Evolutionary conservation across 352 stramenopile species (phyloP), one percentile per base, ranked within the genome.

Genomic region (Paralagenidium karlingii): DNA sequence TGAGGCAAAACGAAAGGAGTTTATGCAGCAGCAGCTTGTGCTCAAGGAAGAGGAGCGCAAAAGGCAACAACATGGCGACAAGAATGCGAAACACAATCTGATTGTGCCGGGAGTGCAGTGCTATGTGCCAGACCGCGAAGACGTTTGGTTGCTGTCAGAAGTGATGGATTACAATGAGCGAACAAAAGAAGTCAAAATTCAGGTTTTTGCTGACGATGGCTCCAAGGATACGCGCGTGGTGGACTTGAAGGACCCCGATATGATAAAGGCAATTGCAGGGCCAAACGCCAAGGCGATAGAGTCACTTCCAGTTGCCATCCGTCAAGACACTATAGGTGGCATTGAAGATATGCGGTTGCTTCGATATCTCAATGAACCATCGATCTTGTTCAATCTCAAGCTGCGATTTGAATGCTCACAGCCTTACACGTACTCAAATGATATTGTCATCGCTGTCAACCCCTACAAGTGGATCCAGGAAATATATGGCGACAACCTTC

Each of bases 381-480:
- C 80, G 12, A 95, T 96, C 47, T 58, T 96, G 22, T 96, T 94
- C 67, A 96, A 96, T 60, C 61, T 96, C 45, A 91, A 94, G 49
- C 69, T 85, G 50, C 75, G 87, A 3, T 95, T 94, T 43, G 77
- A 83, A 24, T 68, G 67, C 8, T 85, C 80, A 9, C 83, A 94
- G 60, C 94, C 94, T 11, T 99, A 99, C 64, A 98, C 94, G n/a
- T 96, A 96, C 59, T 96, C 94, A 4, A 96, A 96, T 28, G 92
- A 98, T 24, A 98, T 98, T 55, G 82, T 98, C 38, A 96, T 99
- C 37, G 94, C 95, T 4, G 82, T 98, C 19, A 99, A 99, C 58
- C 95, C 94, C 31, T 98, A 97, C 64, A 93, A 94, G 58, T 95
- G 85, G 82, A 90, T 95, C 39, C 64, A 84, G 5, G 77, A 83